Conservation (phyloP, 805 yeast species). For the Metschnikowia kunwiensis region DNA sequence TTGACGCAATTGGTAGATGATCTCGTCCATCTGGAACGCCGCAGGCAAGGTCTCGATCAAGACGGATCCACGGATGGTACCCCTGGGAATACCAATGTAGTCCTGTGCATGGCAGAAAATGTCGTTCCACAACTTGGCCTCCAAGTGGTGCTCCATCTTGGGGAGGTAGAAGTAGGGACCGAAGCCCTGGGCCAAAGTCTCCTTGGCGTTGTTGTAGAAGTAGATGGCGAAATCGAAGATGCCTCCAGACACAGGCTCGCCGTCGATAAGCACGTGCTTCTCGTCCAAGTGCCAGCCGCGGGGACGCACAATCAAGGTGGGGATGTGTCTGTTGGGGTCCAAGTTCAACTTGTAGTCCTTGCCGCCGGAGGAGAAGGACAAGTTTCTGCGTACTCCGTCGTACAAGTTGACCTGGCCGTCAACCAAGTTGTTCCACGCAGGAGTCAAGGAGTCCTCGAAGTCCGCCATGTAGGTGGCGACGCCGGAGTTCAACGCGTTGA, state of each 20-base stretch:
- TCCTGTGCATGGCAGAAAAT: slow-evolving; percentile 76
- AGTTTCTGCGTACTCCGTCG: slow-evolving; percentile 70
- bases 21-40: slow-evolving; percentile 84
- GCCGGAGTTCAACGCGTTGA: slow-evolving; percentile 73
- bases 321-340: slow-evolving; percentile 55
- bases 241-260: slow-evolving; percentile 75
- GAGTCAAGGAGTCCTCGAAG: slow-evolving; percentile 81
- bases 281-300: slow-evolving; percentile 87
- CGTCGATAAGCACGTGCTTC: slow-evolving; percentile 66
- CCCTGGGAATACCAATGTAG: slow-evolving; percentile 62
- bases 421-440: slow-evolving; percentile 77
- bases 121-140: slow-evolving; percentile 82
- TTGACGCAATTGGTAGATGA: slow-evolving; percentile 69
- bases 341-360: slow-evolving; percentile 44
- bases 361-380: slow-evolving; percentile 42
- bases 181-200: slow-evolving; percentile 57
- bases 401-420: slow-evolving; percentile 78
- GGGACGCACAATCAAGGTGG: slow-evolving; percentile 80
- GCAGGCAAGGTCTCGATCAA: slow-evolving; percentile 82
- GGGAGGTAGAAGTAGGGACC: slow-evolving; percentile 84
- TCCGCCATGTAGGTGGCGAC: slow-evolving; percentile 86
- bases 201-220: slow-evolving; percentile 71
- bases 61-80: slow-evolving; percentile 78
- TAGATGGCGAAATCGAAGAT: slow-evolving; percentile 76
- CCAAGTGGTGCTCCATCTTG: slow-evolving; percentile 82